These are phyloP conservation scores for Magnaporthiopsis incrustans DNA, from an alignment of 2,329 filamentous ascomycete species.

Conservation along the genomic window DNA sequence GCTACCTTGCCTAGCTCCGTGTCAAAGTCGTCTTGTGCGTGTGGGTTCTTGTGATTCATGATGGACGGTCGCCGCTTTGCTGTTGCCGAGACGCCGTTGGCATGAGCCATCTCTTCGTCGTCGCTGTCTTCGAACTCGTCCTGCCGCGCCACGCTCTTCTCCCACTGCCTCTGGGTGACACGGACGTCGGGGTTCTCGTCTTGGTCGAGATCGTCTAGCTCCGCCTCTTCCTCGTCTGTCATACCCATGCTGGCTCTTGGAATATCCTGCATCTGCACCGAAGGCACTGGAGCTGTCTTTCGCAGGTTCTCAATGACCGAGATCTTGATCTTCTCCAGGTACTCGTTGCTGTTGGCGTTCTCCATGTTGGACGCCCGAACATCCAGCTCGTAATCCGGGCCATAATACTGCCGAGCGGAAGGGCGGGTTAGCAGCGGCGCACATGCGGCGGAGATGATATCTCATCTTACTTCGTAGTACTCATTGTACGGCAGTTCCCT, in stretches of 20 bases:
- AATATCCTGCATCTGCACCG: conserved; percentile 81
- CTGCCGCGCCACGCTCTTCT: conserved; percentile 66
- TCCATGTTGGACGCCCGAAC: conserved; percentile 84
- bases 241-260: conserved; percentile 55
- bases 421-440: background rate
- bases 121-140: conserved; percentile 84
- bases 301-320: conserved; percentile 79
- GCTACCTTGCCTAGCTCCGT: conserved; percentile 7
- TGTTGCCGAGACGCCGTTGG: conserved; percentile 59
- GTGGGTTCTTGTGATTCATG: conserved; percentile 40
- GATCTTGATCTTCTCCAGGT: conserved; percentile 73
- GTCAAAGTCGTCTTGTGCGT: conserved; percentile 31
- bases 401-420: conserved; percentile 64
- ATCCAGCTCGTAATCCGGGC: conserved; percentile 82
- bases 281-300: conserved; percentile 78
- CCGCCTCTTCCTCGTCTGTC: conserved; percentile 59
- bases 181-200: conserved; percentile 81
- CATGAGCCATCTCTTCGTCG: conserved; percentile 70
- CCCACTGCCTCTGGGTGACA: conserved; percentile 73
- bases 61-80: conserved; percentile 39
- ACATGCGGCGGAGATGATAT: background rate
- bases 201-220: conserved; percentile 64
- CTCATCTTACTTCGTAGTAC: conserved; percentile 67
- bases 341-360: conserved; percentile 78
- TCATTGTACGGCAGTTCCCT: conserved; percentile 89